Conservation (phyloP, 306 rosid species). For the Lathyrus oleraceus region DNA sequence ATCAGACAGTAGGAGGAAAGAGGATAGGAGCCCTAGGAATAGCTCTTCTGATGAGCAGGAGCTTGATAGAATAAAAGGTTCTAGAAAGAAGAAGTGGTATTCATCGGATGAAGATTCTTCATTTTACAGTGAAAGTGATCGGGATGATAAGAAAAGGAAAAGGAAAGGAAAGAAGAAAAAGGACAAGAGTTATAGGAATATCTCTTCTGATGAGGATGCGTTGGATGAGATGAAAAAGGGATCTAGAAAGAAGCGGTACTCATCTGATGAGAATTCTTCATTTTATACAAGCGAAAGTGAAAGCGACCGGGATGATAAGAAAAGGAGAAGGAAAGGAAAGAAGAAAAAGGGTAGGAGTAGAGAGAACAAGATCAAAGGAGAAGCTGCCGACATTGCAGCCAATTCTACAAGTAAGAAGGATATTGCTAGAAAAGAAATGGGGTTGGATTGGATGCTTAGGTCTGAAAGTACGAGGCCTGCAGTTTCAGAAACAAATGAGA, state of each 20-base stretch:
- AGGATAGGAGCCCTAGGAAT: slow-evolving; percentile 11
- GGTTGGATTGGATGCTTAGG: slow-evolving; percentile 95
- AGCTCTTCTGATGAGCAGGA: slow-evolving; percentile 61
- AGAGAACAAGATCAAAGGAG: slow-evolving; percentile 34
- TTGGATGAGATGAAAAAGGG: slow-evolving; percentile 51
- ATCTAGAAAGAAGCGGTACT: slow-evolving; percentile 74
- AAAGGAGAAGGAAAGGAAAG: slow-evolving; percentile 40
- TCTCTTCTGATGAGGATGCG: slow-evolving; percentile 62
- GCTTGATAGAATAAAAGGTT: slow-evolving; percentile 48
- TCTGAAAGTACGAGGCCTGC: slow-evolving; percentile 54
- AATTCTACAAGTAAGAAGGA: slow-evolving; percentile 50
- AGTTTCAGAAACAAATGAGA: slow-evolving; percentile 41
- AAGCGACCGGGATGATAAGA: slow-evolving; percentile 44
- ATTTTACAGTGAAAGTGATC: slow-evolving; percentile 45
- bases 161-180: slow-evolving; percentile 48
- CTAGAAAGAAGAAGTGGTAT: slow-evolving; percentile 75
- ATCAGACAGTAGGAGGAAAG: slow-evolving; percentile 39
- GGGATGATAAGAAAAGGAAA: slow-evolving; percentile 39
- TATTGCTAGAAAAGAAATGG: slow-evolving; percentile 74
- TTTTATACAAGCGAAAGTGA: slow-evolving; percentile 48
- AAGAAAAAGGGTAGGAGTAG: slow-evolving; percentile 45
- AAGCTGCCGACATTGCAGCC: slow-evolving; percentile 25
- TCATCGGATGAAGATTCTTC: slow-evolving; percentile 59
- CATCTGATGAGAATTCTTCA: slow-evolving; percentile 57
- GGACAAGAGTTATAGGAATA: slow-evolving; percentile 42